A percentile compares a stretch with the other conserved stretches of the same genome.
These are phyloP conservation scores for Entelexis paramagnoliae DNA, from an alignment of 1,139 yeast species.

Conservation along the genomic window DNA sequence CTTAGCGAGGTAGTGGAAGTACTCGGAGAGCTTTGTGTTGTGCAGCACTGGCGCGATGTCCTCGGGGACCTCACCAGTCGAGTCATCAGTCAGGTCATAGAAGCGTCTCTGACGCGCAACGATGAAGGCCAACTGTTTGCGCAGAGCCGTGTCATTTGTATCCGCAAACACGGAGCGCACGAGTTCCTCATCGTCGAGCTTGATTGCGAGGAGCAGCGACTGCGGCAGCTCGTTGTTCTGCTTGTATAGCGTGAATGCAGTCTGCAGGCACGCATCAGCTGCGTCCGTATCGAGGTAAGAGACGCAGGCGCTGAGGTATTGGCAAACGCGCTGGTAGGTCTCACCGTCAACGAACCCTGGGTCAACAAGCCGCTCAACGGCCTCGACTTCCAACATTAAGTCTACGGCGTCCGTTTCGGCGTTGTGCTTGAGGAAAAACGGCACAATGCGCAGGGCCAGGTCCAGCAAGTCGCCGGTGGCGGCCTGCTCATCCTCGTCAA, in stretches of 20 bases:
- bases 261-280: slow-evolving; percentile 71
- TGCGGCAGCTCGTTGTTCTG: slow-evolving; percentile 74
- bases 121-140: slow-evolving; percentile 84
- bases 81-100: slow-evolving; percentile 52
- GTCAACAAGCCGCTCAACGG: slow-evolving; percentile 68
- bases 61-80: slow-evolving; percentile 34
- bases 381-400: slow-evolving; percentile 76
- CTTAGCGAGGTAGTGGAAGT: slow-evolving; percentile 67
- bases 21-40: slow-evolving; percentile 67
- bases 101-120: slow-evolving; percentile 81
- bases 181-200: slow-evolving; percentile 71
- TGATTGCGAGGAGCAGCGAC: slow-evolving; percentile 73
- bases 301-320: slow-evolving; percentile 91
- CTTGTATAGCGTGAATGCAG: slow-evolving; percentile 83
- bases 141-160: slow-evolving; percentile 64
- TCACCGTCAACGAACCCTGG: slow-evolving; percentile 60
- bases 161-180: slow-evolving; percentile 49
- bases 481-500: slow-evolving; percentile 39
- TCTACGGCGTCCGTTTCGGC: slow-evolving; percentile 99
- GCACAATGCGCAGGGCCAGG: slow-evolving; percentile 69
- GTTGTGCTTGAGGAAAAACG: slow-evolving; percentile 84
- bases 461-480: slow-evolving; percentile 41
- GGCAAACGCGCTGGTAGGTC: slow-evolving; percentile 80
- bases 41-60: slow-evolving; percentile 80
- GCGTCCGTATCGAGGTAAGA: slow-evolving; percentile 94